phyloP scores from a whole-genome alignment of 2,329 filamentous ascomycete genomes.

The Pseudogymnoascus pannorum region DNA sequence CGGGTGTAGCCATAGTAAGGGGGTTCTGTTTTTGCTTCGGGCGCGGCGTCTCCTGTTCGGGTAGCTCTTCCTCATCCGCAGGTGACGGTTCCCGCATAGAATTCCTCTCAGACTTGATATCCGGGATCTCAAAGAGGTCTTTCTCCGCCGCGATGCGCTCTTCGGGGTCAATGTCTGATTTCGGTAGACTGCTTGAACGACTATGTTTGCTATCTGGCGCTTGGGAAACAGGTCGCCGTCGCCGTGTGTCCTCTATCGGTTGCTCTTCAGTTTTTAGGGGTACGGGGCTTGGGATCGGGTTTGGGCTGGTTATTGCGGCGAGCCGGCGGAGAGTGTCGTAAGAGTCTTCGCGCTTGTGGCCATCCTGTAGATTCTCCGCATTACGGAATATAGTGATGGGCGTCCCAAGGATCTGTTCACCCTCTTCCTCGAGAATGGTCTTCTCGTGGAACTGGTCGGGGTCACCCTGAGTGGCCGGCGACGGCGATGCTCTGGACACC shows the following conservation, averaged over 20 bases:
- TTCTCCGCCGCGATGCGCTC: conserved; percentile 23
- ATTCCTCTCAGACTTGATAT: conserved; percentile 21
- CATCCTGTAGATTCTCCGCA: neutral
- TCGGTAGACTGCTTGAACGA: conserved; percentile 14
- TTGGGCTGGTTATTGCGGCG: conserved; percentile 14
- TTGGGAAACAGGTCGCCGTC: conserved; percentile 11
- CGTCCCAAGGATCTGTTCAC: conserved; percentile 18
- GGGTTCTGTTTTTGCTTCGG: conserved; percentile 16
- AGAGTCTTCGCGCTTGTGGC: conserved; percentile 12
- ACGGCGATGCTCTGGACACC: conserved; percentile 3
- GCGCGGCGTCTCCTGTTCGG: conserved; percentile 18
- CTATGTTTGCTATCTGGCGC: conserved; percentile 15
- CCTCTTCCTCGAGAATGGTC: conserved; percentile 22
- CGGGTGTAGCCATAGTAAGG: conserved; percentile 24
- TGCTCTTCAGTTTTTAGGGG: neutral
- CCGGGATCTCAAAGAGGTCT: conserved; percentile 22
- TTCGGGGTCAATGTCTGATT: conserved; percentile 23
- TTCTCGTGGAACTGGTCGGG: conserved; percentile 15
- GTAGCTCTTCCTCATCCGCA: conserved; percentile 16
- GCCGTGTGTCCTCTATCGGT: conserved; percentile 6
- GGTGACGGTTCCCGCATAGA: conserved; percentile 18
- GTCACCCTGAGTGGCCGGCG: conserved; percentile 8
- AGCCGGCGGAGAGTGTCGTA: conserved; percentile 15
- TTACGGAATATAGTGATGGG: conserved; percentile 20
- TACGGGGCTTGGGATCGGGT: conserved; percentile 12